Evolutionary conservation across 768 basidiomycete genomes (phyloP).

Genomic region (Russula griseocarnosa): DNA sequence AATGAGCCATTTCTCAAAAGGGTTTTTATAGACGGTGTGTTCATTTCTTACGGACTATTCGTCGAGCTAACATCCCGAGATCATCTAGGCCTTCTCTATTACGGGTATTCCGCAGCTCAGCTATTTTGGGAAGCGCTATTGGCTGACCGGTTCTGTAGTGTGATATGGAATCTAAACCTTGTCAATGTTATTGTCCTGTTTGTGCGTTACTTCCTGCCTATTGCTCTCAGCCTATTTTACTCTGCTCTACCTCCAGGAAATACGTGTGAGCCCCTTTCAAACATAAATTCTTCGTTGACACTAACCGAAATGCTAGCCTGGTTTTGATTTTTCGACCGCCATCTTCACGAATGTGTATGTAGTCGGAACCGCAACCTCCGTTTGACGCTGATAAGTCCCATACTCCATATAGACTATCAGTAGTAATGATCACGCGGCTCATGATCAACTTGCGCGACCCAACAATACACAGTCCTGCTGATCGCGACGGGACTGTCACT

Average conservation of each 20-base stretch:
- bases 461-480: neutral
- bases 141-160: constrained; percentile 5
- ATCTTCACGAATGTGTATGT: constrained; percentile 20
- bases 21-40: constrained; percentile 21
- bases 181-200: constrained; percentile 16
- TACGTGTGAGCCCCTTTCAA: neutral
- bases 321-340: neutral
- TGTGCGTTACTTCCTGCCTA: constrained; percentile 8
- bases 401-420: constrained; percentile 6
- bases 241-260: neutral
- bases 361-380: neutral
- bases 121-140: neutral
- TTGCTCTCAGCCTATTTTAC: neutral
- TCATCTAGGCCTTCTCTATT: constrained; percentile 20
- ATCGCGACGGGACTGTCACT: neutral
- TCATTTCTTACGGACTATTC: neutral
- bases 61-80: neutral
- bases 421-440: constrained; percentile 22
- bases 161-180: constrained; percentile 21
- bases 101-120: constrained; percentile 8
- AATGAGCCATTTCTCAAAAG: constrained; percentile 17
- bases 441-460: constrained; percentile 26
- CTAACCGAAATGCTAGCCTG: constrained; percentile 1
- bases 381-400: neutral
- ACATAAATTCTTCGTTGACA: neutral